These are phyloP conservation scores for Viridothelium virens DNA, from an alignment of 495 filamentous ascomycete genomes.

Conservation along the genomic window DNA sequence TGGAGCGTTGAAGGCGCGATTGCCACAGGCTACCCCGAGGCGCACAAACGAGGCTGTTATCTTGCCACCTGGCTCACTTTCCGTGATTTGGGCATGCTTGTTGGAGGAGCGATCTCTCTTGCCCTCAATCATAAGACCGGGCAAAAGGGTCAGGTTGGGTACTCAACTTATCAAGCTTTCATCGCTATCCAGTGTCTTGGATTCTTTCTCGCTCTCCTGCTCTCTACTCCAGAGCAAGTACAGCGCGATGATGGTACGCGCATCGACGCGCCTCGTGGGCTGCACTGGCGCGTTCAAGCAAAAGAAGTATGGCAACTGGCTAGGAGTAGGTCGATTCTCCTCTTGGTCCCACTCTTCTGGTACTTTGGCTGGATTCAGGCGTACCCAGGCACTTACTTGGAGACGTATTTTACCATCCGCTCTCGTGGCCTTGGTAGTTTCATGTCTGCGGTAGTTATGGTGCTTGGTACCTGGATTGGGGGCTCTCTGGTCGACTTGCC, in stretches of 20 bases:
- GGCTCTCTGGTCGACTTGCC: constrained; percentile 18
- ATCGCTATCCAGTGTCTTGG: constrained; percentile 24
- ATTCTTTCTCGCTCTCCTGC: constrained; percentile 18
- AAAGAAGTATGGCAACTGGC: constrained; percentile 19
- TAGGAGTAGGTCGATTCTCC: constrained; percentile 21
- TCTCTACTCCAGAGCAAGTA: constrained; percentile 22
- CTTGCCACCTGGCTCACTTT: constrained; percentile 23
- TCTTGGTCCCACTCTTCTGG: constrained; percentile 21
- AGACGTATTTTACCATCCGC: constrained; percentile 23
- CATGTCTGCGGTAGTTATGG: constrained; percentile 19
- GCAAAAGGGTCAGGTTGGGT: constrained; percentile 21
- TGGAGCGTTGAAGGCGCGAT: constrained; percentile 24
- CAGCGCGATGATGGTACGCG: constrained; percentile 18
- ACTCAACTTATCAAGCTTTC: constrained; percentile 21
- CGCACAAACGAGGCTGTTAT: constrained; percentile 21
- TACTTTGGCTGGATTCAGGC: constrained; percentile 23
- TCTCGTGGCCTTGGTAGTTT: constrained; percentile 19
- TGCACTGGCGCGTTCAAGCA: constrained; percentile 14
- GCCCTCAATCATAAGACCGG: constrained; percentile 19
- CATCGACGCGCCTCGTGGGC: constrained; percentile 15
- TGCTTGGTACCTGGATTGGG: constrained; percentile 18
- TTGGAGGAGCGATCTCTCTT: constrained; percentile 21
- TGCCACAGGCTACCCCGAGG: constrained; percentile 21
- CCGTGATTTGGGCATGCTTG: constrained; percentile 19
- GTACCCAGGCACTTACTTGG: constrained; percentile 21